phyloP scores from a whole-genome alignment of 176 grass and related monocot species.

The Triticum timopheevii region DNA sequence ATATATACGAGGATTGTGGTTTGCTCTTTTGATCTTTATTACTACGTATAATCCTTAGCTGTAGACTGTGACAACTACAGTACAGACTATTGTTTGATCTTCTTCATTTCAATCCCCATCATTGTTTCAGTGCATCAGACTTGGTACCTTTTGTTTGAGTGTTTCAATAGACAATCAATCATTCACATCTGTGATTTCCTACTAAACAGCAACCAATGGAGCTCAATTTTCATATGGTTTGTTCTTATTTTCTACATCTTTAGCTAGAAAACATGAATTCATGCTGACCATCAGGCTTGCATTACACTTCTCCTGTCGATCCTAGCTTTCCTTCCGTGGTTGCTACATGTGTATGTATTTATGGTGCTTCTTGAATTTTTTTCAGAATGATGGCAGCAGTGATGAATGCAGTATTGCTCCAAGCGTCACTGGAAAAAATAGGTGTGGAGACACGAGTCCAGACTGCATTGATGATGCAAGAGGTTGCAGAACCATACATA shows the following conservation, averaged over 20 bases:
- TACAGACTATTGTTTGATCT: not conserved
- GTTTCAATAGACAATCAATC: not conserved
- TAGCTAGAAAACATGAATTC: not conserved
- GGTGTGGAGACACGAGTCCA: conserved; percentile 82
- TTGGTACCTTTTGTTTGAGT: not conserved
- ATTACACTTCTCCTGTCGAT: conserved; percentile 5
- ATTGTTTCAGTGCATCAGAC: not conserved
- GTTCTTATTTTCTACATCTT: not conserved
- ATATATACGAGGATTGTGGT: not conserved
- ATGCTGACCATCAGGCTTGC: not conserved
- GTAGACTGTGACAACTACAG: not conserved
- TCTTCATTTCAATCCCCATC: not conserved
- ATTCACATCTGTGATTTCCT: not conserved
- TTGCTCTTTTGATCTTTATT: not conserved
- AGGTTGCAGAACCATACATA: conserved; percentile 87
- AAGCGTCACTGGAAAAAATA: conserved; percentile 91
- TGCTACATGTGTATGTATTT: conserved; percentile 3
- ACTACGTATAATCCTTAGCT: not conserved
- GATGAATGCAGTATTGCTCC: conserved; percentile 90
- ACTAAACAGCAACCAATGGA: not conserved
- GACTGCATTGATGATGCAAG: conserved; percentile 79
- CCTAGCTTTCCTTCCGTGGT: conserved; percentile 19
- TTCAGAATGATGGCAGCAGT: conserved; percentile 95
- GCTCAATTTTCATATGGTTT: conserved; percentile 1
- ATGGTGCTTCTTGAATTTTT: not conserved